phyloP scores from a whole-genome alignment of 129 eudicot genomes.

The Escallonia rubra region DNA sequence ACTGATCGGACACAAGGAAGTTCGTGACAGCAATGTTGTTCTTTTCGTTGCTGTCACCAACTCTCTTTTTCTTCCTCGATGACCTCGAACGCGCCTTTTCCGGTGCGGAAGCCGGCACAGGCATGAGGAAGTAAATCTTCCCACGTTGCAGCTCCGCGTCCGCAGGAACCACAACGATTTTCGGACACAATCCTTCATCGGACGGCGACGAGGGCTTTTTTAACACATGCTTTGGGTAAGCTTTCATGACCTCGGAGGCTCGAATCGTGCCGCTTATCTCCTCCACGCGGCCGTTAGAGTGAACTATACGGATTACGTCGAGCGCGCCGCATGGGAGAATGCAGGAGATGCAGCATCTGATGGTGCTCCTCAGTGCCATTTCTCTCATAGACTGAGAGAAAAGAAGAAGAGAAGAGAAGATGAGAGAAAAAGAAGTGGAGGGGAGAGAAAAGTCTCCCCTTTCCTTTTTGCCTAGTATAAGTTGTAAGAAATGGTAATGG shows the following conservation, averaged over 20 bases:
- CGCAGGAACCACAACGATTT: constrained; percentile 65
- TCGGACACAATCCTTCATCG: constrained; percentile 44
- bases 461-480: not conserved
- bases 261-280: constrained; percentile 60
- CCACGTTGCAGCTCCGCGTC: constrained; percentile 90
- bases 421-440: constrained; percentile 13
- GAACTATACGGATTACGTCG: constrained; percentile 88
- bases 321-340: constrained; percentile 92
- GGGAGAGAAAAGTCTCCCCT: not conserved
- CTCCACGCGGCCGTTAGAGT: constrained; percentile 75
- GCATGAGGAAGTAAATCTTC: constrained; percentile 87
- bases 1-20: constrained; percentile 24
- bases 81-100: constrained; percentile 42
- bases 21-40: constrained; percentile 15
- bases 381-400: constrained; percentile 10
- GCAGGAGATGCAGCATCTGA: constrained; percentile 94
- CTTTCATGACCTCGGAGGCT: constrained; percentile 70
- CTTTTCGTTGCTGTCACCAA: constrained; percentile 1
- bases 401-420: constrained; percentile 2
- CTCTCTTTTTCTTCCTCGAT: constrained; percentile 31
- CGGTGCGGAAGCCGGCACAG: constrained; percentile 35
- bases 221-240: constrained; percentile 72
- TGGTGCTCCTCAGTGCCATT: constrained; percentile 49
- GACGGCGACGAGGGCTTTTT: constrained; percentile 64
- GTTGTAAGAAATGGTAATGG: constrained; percentile 16